Conservation (phyloP, 129 eudicot species). For the Kitagawia praeruptora region DNA sequence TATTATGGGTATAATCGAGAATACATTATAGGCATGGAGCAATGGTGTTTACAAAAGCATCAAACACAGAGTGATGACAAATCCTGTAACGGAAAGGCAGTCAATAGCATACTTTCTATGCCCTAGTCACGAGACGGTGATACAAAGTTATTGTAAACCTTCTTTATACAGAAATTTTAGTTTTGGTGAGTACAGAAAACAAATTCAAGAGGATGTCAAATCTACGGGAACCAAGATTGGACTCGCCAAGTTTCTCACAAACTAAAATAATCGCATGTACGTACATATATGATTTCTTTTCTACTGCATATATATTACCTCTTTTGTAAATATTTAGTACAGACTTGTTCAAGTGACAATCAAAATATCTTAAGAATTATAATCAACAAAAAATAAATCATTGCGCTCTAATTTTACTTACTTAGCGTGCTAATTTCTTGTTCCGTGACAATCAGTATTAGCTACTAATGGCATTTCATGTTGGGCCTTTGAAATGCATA, state of each 20-base stretch:
- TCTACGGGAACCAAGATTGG: constrained; percentile 61
- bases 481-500: too few relatives aligned
- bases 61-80: constrained; percentile 68
- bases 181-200: constrained; percentile 58
- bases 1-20: too few relatives aligned
- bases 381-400: too few relatives aligned
- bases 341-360: too few relatives aligned
- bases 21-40: constrained; percentile 71
- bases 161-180: constrained; percentile 49
- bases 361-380: too few relatives aligned
- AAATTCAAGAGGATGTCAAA: constrained; percentile 68
- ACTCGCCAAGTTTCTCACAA: constrained; percentile 44
- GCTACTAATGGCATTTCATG: too few relatives aligned
- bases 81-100: constrained; percentile 32
- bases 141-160: constrained; percentile 39
- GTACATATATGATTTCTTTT: too few relatives aligned
- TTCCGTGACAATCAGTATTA: too few relatives aligned
- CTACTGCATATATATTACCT: too few relatives aligned
- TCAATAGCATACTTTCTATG: constrained; percentile 74
- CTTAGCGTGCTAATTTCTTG: too few relatives aligned
- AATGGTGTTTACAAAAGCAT: constrained; percentile 71
- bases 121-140: constrained; percentile 53
- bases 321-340: too few relatives aligned
- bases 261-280: neutral
- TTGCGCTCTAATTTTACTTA: too few relatives aligned